Evolutionary conservation across 306 rosid genomes (phyloP).

Genomic region (Fragaria nilgerrensis): DNA sequence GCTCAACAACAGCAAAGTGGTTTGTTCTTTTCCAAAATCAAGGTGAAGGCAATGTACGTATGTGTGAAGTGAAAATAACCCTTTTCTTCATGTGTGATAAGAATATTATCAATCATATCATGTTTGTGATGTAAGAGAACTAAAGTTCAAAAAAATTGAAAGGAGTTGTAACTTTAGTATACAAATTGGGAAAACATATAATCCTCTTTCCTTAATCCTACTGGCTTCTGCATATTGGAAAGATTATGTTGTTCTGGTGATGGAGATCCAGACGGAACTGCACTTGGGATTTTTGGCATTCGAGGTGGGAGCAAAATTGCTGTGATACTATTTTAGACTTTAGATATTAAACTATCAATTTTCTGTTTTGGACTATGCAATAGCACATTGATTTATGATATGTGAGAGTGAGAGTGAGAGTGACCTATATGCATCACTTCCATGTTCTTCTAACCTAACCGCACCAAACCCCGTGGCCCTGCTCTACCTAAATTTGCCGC

Average conservation of each 20-base stretch:
- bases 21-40: not conserved
- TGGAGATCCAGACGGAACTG: not conserved
- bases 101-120: not conserved
- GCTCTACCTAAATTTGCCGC: not conserved
- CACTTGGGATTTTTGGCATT: not conserved
- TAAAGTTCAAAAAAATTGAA: not conserved
- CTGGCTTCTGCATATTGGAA: not conserved
- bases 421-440: not conserved
- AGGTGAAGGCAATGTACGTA: not conserved
- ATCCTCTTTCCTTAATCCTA: too few relatives aligned
- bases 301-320: not conserved
- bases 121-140: not conserved
- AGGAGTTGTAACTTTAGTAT: not conserved
- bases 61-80: not conserved
- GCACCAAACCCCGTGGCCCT: not conserved
- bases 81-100: not conserved
- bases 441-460: not conserved
- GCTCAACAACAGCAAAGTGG: not conserved
- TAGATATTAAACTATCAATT: not conserved
- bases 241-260: not conserved
- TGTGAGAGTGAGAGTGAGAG: too few relatives aligned
- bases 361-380: not conserved
- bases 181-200: not conserved
- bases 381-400: not conserved
- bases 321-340: not conserved